A percentile compares a stretch with the other conserved stretches of the same genome.
These are phyloP conservation scores for Nephelium lappaceum DNA, from an alignment of 345 rosid genomes.

Conservation along the genomic window DNA sequence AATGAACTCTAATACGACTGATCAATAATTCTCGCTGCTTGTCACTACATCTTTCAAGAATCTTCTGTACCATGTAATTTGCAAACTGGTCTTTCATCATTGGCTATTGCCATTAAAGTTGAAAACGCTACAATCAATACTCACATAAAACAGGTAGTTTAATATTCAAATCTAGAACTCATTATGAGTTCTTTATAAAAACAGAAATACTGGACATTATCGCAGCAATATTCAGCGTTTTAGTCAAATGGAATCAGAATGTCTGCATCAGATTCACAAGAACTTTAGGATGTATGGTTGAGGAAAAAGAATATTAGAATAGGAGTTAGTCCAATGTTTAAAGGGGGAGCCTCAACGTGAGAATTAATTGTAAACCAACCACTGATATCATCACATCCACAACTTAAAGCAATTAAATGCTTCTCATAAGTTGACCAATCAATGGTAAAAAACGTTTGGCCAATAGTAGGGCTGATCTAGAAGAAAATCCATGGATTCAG, in stretches of 20 bases:
- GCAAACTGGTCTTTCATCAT: conserved; percentile 99
- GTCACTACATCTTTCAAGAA: conserved; percentile 77
- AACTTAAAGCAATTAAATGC: background rate
- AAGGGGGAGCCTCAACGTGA: background rate
- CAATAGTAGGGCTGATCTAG: background rate
- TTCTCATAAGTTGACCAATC: background rate
- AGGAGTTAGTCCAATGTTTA: background rate
- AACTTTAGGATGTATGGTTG: background rate
- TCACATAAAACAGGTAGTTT: background rate
- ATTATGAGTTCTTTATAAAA: background rate
- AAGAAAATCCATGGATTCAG: background rate
- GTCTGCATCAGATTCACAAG: background rate
- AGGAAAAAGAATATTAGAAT: background rate
- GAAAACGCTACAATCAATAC: background rate
- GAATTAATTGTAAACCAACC: background rate
- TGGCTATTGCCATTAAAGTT: conserved; percentile 39
- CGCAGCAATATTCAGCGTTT: background rate
- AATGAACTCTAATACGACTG: conserved; percentile 63
- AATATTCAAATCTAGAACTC: background rate
- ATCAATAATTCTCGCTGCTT: conserved; percentile 68
- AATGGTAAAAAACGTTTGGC: background rate
- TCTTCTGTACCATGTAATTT: conserved; percentile 93
- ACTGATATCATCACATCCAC: background rate
- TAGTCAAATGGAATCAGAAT: background rate
- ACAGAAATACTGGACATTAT: background rate